These are phyloP conservation scores for Aureobasidium sp. DNA, from an alignment of 2,329 filamentous ascomycete genomes.

Conservation along the genomic window DNA sequence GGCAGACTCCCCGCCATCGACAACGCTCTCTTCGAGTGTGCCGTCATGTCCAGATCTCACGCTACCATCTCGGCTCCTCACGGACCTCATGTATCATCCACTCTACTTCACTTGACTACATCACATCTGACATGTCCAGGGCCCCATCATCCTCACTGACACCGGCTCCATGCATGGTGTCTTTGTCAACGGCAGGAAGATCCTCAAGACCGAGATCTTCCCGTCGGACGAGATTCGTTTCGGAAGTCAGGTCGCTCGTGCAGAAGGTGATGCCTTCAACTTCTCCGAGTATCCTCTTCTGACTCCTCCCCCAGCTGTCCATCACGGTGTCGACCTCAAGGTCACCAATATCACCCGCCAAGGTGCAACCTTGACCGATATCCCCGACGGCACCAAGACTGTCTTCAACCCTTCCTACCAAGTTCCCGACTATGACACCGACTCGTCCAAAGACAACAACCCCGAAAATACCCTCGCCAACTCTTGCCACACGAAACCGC, in stretches of 20 bases:
- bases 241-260: slow-evolving; percentile 24
- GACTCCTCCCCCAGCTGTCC: slow-evolving; percentile 9
- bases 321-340: background rate
- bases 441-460: background rate
- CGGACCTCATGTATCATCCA: slow-evolving; percentile 9
- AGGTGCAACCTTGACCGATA: background rate
- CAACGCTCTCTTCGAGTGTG: slow-evolving; percentile 33
- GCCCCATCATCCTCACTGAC: slow-evolving; percentile 27
- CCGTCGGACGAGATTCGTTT: slow-evolving; percentile 28
- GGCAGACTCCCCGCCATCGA: slow-evolving; percentile 21
- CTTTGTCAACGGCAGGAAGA: slow-evolving; percentile 26
- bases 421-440: slow-evolving; percentile 7
- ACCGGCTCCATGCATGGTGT: slow-evolving; percentile 30
- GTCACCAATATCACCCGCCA: background rate
- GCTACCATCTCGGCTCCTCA: slow-evolving; percentile 25
- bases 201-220: slow-evolving; percentile 19
- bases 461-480: background rate
- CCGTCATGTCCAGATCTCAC: slow-evolving; percentile 32
- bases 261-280: slow-evolving; percentile 11
- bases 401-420: background rate
- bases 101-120: slow-evolving; percentile 13
- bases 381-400: background rate
- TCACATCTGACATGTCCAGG: slow-evolving; percentile 4
- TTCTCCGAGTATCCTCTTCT: slow-evolving; percentile 15
- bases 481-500: background rate